A percentile compares a stretch with the other conserved stretches of the same genome.
phyloP scores from a whole-genome alignment of 2,329 filamentous ascomycete species.

The Atkinsonella texensis region DNA sequence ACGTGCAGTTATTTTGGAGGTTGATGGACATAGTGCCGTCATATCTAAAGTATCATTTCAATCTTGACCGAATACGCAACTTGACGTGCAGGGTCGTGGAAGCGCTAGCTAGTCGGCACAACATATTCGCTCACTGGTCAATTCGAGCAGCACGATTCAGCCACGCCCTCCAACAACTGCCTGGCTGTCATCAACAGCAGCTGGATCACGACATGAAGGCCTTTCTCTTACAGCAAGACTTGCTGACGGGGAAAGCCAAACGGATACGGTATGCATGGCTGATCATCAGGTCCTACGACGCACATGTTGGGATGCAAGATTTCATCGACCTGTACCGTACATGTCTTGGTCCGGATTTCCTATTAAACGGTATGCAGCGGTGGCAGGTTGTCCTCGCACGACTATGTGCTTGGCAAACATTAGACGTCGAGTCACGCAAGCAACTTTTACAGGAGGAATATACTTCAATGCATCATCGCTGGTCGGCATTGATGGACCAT shows the following conservation, averaged over 20 bases:
- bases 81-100: slow-evolving; percentile 8
- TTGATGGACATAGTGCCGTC: slow-evolving; percentile 11
- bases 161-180: slow-evolving; percentile 8
- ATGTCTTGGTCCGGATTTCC: not conserved
- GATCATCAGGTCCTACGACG: slow-evolving; percentile 10
- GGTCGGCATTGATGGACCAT: slow-evolving; percentile 9
- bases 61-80: slow-evolving; percentile 5
- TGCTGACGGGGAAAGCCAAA: slow-evolving; percentile 1
- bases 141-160: slow-evolving; percentile 10
- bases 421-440: slow-evolving; percentile 3
- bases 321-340: slow-evolving; percentile 8
- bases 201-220: slow-evolving; percentile 7
- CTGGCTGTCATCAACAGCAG: slow-evolving; percentile 3
- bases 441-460: slow-evolving; percentile 7
- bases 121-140: slow-evolving; percentile 9
- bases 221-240: slow-evolving; percentile 8
- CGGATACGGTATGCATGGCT: slow-evolving; percentile 13
- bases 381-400: slow-evolving; percentile 13
- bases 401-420: slow-evolving; percentile 4
- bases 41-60: slow-evolving; percentile 7
- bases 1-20: slow-evolving; percentile 10
- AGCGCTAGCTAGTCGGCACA: slow-evolving; percentile 11
- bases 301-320: slow-evolving; percentile 5
- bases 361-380: slow-evolving; percentile 10
- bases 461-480: slow-evolving; percentile 9